phyloP scores from a whole-genome alignment of 495 filamentous ascomycete genomes.

The Neohortaea acidophila region DNA sequence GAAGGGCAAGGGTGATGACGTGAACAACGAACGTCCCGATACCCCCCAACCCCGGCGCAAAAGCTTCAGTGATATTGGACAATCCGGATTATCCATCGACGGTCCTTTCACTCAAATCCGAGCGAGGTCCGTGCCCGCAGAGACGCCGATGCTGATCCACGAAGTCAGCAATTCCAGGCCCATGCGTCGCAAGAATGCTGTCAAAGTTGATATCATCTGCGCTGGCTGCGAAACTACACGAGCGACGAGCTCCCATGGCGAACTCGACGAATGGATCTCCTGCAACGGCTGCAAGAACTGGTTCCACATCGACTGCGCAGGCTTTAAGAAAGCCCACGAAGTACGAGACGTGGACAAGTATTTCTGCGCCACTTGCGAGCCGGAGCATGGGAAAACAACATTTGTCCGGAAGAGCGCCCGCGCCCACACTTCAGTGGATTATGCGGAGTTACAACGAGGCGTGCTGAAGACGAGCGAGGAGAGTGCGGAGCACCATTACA shows the following conservation, averaged over 20 bases:
- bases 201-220: slow-evolving; percentile 21
- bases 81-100: background rate
- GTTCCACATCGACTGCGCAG: slow-evolving; percentile 61
- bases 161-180: background rate
- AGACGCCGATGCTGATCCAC: slow-evolving; percentile 11
- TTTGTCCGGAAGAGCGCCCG: slow-evolving; percentile 37
- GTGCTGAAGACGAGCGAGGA: slow-evolving; percentile 54
- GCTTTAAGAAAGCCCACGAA: slow-evolving; percentile 54
- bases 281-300: slow-evolving; percentile 63
- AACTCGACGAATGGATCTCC: slow-evolving; percentile 44
- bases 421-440: slow-evolving; percentile 58
- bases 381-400: slow-evolving; percentile 42
- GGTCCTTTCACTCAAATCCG: background rate
- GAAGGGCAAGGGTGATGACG: slow-evolving; percentile 3
- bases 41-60: slow-evolving; percentile 4
- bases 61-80: slow-evolving; percentile 7
- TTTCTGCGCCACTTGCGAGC: slow-evolving; percentile 46
- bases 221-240: slow-evolving; percentile 26
- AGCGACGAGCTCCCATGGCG: slow-evolving; percentile 18
- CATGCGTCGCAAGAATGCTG: slow-evolving; percentile 1
- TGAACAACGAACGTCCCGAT: background rate
- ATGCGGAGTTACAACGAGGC: slow-evolving; percentile 60
- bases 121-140: slow-evolving; percentile 20
- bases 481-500: slow-evolving; percentile 57
- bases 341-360: slow-evolving; percentile 59